Evolutionary conservation across 208 protist genomes (phyloP).

Genomic region (Crithidia acanthocephali): DNA sequence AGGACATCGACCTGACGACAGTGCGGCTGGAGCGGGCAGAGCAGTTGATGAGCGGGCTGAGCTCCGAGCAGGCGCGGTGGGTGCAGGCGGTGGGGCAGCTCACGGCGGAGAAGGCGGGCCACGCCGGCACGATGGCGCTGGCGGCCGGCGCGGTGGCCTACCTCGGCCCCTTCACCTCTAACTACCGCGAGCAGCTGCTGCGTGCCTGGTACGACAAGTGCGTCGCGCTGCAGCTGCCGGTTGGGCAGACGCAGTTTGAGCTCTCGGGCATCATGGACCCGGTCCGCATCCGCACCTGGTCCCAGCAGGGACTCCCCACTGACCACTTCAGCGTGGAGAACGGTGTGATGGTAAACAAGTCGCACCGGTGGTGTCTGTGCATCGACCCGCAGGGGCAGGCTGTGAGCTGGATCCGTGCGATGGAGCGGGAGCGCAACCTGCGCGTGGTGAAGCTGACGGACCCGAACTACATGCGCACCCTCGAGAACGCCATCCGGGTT

Average conservation of each 20-base stretch:
- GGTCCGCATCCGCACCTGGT: conserved; percentile 93
- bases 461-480: conserved; percentile 89
- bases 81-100: conserved; percentile 65
- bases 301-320: conserved; percentile 93
- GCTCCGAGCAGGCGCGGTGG: conserved; percentile 91
- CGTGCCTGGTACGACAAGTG: conserved; percentile 72
- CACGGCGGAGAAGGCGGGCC: conserved; percentile 50
- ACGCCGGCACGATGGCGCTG: conserved; percentile 83
- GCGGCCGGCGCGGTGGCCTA: conserved; percentile 94
- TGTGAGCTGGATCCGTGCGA: conserved; percentile 95
- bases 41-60: conserved; percentile 89
- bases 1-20: conserved; percentile 92
- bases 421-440: conserved; percentile 93
- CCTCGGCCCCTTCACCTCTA: conserved; percentile 90
- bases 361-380: conserved; percentile 94
- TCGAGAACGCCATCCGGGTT: conserved; percentile 95
- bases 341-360: conserved; percentile 88
- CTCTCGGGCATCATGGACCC: conserved; percentile 93
- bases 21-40: conserved; percentile 90
- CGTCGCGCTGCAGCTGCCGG: conserved; percentile 62
- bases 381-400: conserved; percentile 96
- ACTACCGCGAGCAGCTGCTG: conserved; percentile 86
- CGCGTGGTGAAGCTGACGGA: conserved; percentile 94
- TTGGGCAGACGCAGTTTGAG: conserved; percentile 73
- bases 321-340: conserved; percentile 95